Base-by-base conservation (phyloP, 345 rosid genomes). In the Cardiospermum halicacabum region DNA sequence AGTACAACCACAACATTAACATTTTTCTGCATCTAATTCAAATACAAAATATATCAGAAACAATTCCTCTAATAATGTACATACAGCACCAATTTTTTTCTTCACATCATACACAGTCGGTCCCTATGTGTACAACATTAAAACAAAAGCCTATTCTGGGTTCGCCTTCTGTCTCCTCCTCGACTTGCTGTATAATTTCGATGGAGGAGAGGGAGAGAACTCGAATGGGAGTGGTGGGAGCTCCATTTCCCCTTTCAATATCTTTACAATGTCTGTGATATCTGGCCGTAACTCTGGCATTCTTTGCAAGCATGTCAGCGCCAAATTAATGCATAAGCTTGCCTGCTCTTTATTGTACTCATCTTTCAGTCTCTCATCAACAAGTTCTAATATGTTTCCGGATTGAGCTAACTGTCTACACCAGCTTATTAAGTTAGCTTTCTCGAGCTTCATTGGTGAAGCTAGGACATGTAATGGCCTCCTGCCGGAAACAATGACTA, bases 381-480 rank as follows among this genome's bases (percentile, higher is more conserved):
- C 92, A 21, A 94, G 90, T 62, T 91, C 96, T 58, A 94, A 78
- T 34, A 91, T 72, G 42, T 91, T 83, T 59, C 96, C 97, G 1
- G 86, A 48, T 65, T 89, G 94, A 65, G 96, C 97, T 58, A 95
- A 53, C 11, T 91, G 99, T 78, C 97, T 85, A 47, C 96, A 87
- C 99, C 99, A 95, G 60, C 89, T 91, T 72, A 95, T 81, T 70
- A 95, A 77, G 68, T 95, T 91, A 2, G 99, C 99, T 65, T 91
- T 91, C 68, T 95, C 99, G 9, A 95, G 93, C 80, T 85, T 87
- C 96, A 95, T 89, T 0, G 99, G 99, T 1, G 97, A 89, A 47
- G 93, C 92, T 60, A 91, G 92, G 50, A 91, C 95, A 49, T 91
- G 93, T 49, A 95, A 67, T 22, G 99, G 97, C 81, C 99, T 84